Base-by-base conservation (phyloP, 768 basidiomycete species). In the Tylopilus subfusipes region DNA sequence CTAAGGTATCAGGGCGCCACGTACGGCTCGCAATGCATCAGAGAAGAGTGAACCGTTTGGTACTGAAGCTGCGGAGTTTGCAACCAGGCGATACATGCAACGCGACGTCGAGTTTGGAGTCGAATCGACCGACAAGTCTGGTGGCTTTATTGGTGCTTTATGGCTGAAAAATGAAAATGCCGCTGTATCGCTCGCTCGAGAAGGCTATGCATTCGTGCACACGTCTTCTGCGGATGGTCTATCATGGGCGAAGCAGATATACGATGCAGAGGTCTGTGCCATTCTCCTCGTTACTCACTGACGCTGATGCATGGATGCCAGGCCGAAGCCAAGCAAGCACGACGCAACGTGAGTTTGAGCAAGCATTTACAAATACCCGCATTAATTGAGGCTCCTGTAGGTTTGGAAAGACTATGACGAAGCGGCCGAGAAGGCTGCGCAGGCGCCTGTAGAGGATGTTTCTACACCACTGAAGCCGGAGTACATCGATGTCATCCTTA, bases 1-100 rank as follows among this genome's bases (percentile, higher is more conserved):
- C n/a, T 11, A 63, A 90, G 90, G 93, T 48, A 93, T 98, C 60
- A 89, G 93, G 52, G 85, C 94, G 2, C 95, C 95, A 40, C 86
- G 94, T 34, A 83, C 90, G 2, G 89, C 92, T 21, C 83, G 97
- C 43, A 90, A 73, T 67, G 48, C 78, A 12, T 83, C 83, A 7
- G 97, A 98, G 59, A 93, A 93, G 71, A 78, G 85, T 46, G 96
- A 99, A 65, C 90, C 94, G 2, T 98, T 78, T 69, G 97, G 96
- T 16, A 63, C 69, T 1, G 96, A 99, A 65, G 83, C 94, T 5
- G 75, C 81, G 5, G 87, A 92, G 36, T 98, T 90, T 63, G 79
- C 92, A 3, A 81, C 81, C 9, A 82, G 84, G 40, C 80, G 82
- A 56, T 94, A 87, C 68, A 87, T 98, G 87, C 96, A 99, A 69